Percentiles rank a stretch among this genome's conserved stretches.
These are phyloP conservation scores for Ramaria rubella DNA, from an alignment of 768 basidiomycete genomes.

Conservation along the genomic window DNA sequence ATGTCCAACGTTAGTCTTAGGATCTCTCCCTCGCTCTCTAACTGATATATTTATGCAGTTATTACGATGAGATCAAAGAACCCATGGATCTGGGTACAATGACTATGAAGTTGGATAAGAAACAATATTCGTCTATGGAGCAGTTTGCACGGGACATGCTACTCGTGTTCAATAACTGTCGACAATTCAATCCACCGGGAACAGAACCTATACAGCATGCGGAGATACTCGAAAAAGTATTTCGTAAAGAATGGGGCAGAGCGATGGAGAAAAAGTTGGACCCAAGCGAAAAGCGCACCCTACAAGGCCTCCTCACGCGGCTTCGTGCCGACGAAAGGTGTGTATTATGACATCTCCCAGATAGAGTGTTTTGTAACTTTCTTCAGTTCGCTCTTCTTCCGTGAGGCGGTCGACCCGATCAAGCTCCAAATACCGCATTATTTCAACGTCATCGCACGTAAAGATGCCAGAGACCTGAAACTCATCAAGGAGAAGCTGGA, in stretches of 20 bases:
- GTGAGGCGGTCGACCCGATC: conserved; percentile 85
- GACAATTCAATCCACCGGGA: conserved; percentile 81
- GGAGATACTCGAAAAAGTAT: conserved; percentile 63
- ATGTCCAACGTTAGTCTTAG: conserved; percentile 74
- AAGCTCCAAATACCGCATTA: conserved; percentile 80
- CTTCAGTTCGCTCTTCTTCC: conserved; percentile 45
- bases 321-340: conserved; percentile 65
- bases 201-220: conserved; percentile 71
- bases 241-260: conserved; percentile 85
- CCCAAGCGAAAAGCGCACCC: conserved; percentile 70
- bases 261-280: conserved; percentile 64
- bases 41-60: conserved; percentile 41
- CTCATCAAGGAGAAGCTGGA: conserved; percentile 80
- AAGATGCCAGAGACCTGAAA: conserved; percentile 80
- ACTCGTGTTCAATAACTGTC: conserved; percentile 83
- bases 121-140: conserved; percentile 73
- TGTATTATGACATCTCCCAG: conserved; percentile 24
- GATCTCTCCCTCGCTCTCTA: neutral
- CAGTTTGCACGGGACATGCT: conserved; percentile 74
- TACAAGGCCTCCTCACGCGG: conserved; percentile 63
- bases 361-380: conserved; percentile 7
- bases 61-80: conserved; percentile 82
- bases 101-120: conserved; percentile 53
- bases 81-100: conserved; percentile 96
- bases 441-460: conserved; percentile 75